Evolutionary conservation across 169 alveolate species (phyloP).

Genomic region (Blepharisma undulans): DNA sequence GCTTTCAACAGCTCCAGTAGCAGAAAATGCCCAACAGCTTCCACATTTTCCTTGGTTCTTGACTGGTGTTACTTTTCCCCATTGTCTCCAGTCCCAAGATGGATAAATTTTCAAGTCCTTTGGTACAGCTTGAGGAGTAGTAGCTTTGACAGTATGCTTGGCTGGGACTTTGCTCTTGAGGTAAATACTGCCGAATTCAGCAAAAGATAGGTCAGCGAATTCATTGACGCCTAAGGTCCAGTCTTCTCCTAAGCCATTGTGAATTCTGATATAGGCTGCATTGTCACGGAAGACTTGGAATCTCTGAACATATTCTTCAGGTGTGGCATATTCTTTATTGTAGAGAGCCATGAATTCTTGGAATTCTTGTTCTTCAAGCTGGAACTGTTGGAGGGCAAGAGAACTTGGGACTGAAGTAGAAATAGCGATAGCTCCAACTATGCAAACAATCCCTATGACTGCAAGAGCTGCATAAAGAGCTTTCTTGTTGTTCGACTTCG

Average conservation of each 20-base stretch:
- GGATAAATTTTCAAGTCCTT: background rate
- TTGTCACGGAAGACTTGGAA: conserved; percentile 37
- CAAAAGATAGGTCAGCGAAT: conserved; percentile 35
- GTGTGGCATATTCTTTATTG: conserved; percentile 8
- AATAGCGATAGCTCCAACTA: background rate
- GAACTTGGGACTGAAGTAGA: background rate
- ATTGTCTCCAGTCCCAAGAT: conserved; percentile 40
- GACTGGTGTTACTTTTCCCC: conserved; percentile 70
- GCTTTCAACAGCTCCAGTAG: conserved; percentile 76
- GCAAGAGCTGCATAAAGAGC: background rate
- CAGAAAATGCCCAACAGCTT: conserved; percentile 89
- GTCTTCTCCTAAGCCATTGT: background rate
- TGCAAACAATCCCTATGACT: conserved; percentile 14
- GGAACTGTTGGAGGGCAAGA: background rate
- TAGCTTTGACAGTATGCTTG: background rate
- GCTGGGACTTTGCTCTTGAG: background rate
- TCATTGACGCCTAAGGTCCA: conserved; percentile 27
- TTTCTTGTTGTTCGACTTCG: background rate
- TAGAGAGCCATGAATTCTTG: background rate
- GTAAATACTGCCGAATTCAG: conserved; percentile 2
- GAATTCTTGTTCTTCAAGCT: conserved; percentile 21
- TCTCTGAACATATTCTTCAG: background rate
- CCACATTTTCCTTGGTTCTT: conserved; percentile 86
- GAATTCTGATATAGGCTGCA: background rate
- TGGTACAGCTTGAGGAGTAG: background rate